A percentile compares a stretch with the other conserved stretches of the same genome.
These are phyloP conservation scores for Cinchona pubescens DNA, from an alignment of 257 asterid species.

Conservation along the genomic window DNA sequence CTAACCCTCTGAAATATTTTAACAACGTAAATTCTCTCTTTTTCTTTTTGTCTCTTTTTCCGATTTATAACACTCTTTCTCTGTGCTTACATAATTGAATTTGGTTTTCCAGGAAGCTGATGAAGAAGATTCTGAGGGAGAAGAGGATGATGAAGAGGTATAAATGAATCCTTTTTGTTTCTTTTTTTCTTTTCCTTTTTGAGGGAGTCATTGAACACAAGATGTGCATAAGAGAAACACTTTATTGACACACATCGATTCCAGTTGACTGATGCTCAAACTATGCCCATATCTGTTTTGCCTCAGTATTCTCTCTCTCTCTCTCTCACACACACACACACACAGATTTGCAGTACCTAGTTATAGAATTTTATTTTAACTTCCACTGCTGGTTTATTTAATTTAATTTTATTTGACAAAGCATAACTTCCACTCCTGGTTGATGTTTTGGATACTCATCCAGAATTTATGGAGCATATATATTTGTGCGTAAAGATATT, in stretches of 20 bases:
- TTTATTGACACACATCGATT: neutral
- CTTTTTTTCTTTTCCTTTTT: neutral
- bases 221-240: neutral
- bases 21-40: slow-evolving; percentile 29
- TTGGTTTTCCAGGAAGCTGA: slow-evolving; percentile 37
- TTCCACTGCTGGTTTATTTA: too few relatives aligned
- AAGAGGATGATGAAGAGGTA: slow-evolving; percentile 45
- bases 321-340: too few relatives aligned
- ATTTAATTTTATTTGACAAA: too few relatives aligned
- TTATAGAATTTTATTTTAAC: neutral
- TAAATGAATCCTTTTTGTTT: neutral
- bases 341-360: neutral
- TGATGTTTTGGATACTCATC: neutral
- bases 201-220: neutral
- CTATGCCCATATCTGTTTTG: neutral
- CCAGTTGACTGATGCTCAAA: neutral
- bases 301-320: neutral
- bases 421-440: too few relatives aligned
- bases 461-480: neutral
- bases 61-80: slow-evolving; percentile 6
- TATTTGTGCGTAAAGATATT: neutral
- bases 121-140: slow-evolving; percentile 40
- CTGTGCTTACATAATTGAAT: slow-evolving; percentile 14
- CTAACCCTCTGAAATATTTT: slow-evolving; percentile 46
- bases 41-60: neutral